Evolutionary conservation across 768 basidiomycete genomes (phyloP).

Genomic region (Russula foetens): DNA sequence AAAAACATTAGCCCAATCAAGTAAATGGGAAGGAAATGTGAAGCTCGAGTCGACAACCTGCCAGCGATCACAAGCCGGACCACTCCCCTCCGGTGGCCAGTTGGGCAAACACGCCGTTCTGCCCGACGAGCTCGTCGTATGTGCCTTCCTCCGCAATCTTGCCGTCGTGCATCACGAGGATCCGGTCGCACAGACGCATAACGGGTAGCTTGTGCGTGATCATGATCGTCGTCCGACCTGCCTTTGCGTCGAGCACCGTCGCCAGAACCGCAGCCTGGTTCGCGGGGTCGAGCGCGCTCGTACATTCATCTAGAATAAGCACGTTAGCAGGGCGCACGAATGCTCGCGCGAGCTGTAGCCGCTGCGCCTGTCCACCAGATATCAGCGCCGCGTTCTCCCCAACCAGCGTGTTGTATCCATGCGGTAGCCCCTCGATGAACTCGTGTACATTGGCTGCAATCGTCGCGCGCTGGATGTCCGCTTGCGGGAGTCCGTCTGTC

Average conservation of each 20-base stretch:
- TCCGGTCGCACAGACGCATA: slow-evolving; percentile 89
- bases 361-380: slow-evolving; percentile 92
- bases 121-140: slow-evolving; percentile 61
- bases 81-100: slow-evolving; percentile 77
- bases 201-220: slow-evolving; percentile 88
- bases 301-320: slow-evolving; percentile 90
- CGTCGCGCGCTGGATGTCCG: slow-evolving; percentile 64
- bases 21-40: neutral
- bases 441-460: slow-evolving; percentile 77
- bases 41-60: neutral
- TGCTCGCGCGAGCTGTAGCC: slow-evolving; percentile 86
- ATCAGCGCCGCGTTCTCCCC: slow-evolving; percentile 90
- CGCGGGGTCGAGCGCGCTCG: slow-evolving; percentile 79
- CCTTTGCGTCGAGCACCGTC: slow-evolving; percentile 55
- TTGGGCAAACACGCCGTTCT: slow-evolving; percentile 63
- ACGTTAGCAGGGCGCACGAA: slow-evolving; percentile 67
- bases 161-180: slow-evolving; percentile 74
- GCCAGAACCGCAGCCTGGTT: slow-evolving; percentile 82
- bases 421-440: slow-evolving; percentile 69
- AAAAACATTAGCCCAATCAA: neutral
- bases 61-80: slow-evolving; percentile 26
- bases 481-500: slow-evolving; percentile 36
- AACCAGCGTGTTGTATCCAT: slow-evolving; percentile 80
- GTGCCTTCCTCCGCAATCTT: slow-evolving; percentile 68
- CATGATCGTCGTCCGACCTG: slow-evolving; percentile 79